These are phyloP conservation scores for Poa pratensis DNA, from an alignment of 176 grass and related monocot species.

Conservation along the genomic window DNA sequence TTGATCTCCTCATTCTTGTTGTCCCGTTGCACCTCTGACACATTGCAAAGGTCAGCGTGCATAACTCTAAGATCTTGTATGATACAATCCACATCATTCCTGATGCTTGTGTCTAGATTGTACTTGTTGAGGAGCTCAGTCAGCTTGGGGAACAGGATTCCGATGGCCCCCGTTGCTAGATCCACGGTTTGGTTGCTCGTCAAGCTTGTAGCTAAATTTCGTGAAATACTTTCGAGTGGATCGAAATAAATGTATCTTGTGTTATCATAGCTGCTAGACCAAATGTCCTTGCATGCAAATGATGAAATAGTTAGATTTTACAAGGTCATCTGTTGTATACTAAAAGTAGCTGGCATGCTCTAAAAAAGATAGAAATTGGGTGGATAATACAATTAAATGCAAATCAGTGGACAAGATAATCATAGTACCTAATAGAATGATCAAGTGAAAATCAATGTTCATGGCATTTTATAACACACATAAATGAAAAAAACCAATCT, in stretches of 20 bases:
- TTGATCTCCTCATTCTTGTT: not conserved
- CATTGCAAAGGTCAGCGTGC: not conserved
- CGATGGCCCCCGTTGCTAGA: not conserved
- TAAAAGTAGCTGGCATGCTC: not conserved
- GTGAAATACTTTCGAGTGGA: not conserved
- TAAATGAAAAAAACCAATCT: not conserved
- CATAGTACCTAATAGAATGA: not conserved
- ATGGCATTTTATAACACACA: not conserved
- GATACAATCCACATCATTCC: not conserved
- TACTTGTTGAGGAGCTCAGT: not conserved
- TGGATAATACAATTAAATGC: not conserved
- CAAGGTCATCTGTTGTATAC: not conserved
- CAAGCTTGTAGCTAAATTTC: not conserved
- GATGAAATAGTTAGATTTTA: not conserved
- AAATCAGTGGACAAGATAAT: not conserved
- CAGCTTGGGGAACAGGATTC: not conserved
- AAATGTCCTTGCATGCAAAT: not conserved
- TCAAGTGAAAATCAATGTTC: not conserved
- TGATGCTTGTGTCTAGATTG: not conserved
- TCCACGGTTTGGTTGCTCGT: not conserved
- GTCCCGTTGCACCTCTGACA: not conserved
- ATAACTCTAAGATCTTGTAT: not conserved
- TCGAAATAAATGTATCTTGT: not conserved
- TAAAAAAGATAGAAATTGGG: not conserved
- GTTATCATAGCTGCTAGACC: not conserved